These are phyloP conservation scores for Collybiopsis luxurians DNA, from an alignment of 768 basidiomycete species.

Conservation along the genomic window DNA sequence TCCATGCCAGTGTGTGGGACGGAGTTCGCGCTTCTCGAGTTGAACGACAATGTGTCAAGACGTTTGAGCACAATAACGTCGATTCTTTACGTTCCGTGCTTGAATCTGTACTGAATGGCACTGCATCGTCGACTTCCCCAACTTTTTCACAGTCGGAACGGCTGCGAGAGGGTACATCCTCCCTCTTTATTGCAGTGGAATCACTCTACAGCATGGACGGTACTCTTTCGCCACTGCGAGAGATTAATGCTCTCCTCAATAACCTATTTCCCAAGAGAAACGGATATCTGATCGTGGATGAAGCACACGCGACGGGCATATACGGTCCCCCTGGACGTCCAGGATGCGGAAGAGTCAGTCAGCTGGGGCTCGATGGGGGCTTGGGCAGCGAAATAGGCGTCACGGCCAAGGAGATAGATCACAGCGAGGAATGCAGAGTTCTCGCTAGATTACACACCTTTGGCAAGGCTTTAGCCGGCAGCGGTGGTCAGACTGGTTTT, in stretches of 20 bases:
- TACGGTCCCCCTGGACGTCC: constrained; percentile 75
- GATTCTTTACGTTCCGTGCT: constrained; percentile 35
- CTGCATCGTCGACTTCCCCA: background rate
- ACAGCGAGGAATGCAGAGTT: constrained; percentile 38
- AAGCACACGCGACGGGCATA: constrained; percentile 91
- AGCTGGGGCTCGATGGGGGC: constrained; percentile 57
- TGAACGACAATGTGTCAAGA: constrained; percentile 27
- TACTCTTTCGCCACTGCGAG: constrained; percentile 72
- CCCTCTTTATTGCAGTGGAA: constrained; percentile 84
- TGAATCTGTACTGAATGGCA: background rate
- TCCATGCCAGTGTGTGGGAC: constrained; percentile 91
- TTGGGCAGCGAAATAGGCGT: background rate
- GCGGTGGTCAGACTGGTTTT: constrained; percentile 64
- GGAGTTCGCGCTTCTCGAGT: constrained; percentile 73
- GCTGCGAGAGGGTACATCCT: constrained; percentile 12
- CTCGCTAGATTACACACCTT: constrained; percentile 86
- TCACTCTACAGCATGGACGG: constrained; percentile 96
- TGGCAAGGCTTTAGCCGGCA: constrained; percentile 85
- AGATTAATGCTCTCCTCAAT: constrained; percentile 64
- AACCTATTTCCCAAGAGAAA: constrained; percentile 58
- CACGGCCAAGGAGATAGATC: background rate
- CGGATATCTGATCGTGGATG: constrained; percentile 80
- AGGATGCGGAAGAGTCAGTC: constrained; percentile 72
- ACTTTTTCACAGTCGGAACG: background rate
- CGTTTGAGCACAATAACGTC: constrained; percentile 77